These are phyloP conservation scores for Talaromyces amestolkiae DNA, from an alignment of 2,329 filamentous ascomycete genomes.

Conservation along the genomic window DNA sequence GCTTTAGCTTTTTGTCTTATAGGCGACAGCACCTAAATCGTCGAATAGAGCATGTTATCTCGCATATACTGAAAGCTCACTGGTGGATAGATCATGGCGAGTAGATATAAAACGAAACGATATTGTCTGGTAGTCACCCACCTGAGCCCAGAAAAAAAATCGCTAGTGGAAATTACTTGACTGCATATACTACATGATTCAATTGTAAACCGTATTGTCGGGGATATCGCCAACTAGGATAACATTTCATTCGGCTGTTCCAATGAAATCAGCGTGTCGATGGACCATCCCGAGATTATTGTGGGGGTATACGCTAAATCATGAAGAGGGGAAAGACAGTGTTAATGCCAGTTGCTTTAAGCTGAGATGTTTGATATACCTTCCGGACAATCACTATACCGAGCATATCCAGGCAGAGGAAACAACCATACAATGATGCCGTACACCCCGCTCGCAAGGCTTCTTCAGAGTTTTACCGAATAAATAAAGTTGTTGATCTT, in stretches of 20 bases:
- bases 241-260: not conserved
- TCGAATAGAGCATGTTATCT: not conserved
- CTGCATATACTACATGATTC: not conserved
- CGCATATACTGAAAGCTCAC: not conserved
- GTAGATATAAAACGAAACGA: not conserved
- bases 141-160: not conserved
- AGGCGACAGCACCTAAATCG: not conserved
- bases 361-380: not conserved
- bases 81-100: not conserved
- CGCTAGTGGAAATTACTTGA: not conserved
- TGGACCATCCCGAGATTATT: not conserved
- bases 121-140: not conserved
- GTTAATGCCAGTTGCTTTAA: not conserved
- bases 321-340: not conserved
- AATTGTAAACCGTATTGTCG: not conserved
- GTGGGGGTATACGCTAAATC: not conserved
- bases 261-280: not conserved
- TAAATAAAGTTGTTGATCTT: not conserved
- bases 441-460: not conserved
- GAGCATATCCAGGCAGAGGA: not conserved
- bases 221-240: not conserved
- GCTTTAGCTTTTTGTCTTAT: not conserved
- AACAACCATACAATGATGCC: not conserved
- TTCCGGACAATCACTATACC: not conserved
- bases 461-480: not conserved